These are phyloP conservation scores for Kregervanrija fluxuum DNA, from an alignment of 805 yeast species.

Conservation along the genomic window DNA sequence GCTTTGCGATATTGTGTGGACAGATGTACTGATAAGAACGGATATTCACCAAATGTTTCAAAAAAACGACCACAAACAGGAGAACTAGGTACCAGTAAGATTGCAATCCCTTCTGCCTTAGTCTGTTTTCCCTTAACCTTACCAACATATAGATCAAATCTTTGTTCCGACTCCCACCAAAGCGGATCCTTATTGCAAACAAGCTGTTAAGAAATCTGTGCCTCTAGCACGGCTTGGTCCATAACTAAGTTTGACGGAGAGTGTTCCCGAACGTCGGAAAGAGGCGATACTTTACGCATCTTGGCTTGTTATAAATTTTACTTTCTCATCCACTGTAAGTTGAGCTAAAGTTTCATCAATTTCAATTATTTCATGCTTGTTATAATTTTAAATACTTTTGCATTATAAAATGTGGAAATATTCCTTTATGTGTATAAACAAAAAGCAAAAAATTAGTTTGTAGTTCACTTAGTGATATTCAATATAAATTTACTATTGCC, in stretches of 20 bases:
- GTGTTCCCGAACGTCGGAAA: slow-evolving; percentile 33
- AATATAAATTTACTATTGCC: no score
- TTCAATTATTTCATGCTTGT: neutral
- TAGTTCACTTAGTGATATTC: no score
- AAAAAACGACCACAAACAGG: slow-evolving; percentile 60
- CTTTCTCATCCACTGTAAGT: neutral
- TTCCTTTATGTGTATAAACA: no score
- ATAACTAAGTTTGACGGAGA: slow-evolving; percentile 42
- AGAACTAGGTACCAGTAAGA: slow-evolving; percentile 42
- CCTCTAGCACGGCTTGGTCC: slow-evolving; percentile 66
- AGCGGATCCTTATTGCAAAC: slow-evolving; percentile 56
- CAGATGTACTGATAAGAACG: slow-evolving; percentile 27
- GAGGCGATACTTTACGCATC: slow-evolving; percentile 35
- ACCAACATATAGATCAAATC: slow-evolving; percentile 42
- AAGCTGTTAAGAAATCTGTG: slow-evolving; percentile 47
- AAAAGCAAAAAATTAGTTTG: no score
- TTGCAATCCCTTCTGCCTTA: slow-evolving; percentile 44
- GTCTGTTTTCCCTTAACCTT: slow-evolving; percentile 48
- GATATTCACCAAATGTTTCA: slow-evolving; percentile 59
- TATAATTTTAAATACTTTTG: neutral
- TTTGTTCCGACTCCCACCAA: slow-evolving; percentile 52
- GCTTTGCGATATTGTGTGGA: slow-evolving; percentile 32
- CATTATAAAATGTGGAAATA: no score
- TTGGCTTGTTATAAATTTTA: neutral
- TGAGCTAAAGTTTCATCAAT: neutral